Base-by-base conservation (phyloP, 371 early-diverging fungal species). In the Basidiobolus meristosporus region DNA sequence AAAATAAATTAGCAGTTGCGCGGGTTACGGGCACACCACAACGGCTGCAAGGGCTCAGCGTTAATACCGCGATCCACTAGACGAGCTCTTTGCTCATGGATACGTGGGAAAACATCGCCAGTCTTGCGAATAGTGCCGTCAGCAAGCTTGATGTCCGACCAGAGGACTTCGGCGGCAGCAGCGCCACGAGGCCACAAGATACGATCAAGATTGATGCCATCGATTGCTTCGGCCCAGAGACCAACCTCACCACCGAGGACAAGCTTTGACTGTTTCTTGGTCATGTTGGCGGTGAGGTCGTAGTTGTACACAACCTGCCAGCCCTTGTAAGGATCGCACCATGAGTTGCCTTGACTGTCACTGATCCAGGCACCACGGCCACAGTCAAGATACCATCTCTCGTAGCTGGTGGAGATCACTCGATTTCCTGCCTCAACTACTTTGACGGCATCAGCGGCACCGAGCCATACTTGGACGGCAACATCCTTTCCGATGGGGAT, bases 241-340 rank as follows among this genome's bases (percentile, higher is more conserved):
- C 73, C 67, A 15, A 65, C 78, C 40, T 74, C 75, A 10, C 59
- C 65, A 32, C 68, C 68, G 11, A 65, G n/a, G n/a, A n/a, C n/a
- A n/a, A n/a, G n/a, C n/a, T n/a, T n/a, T n/a, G n/a, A n/a, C n/a
- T n/a, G n/a, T n/a, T n/a, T 1, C 17, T 38, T 29, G 32, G 47
- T 50, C 39, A 47, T 21, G 43, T 54, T 54, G n/a, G 46, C 44
- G 12, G 34, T 6, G 4, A 31, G 63, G 38, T 82, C 80, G 47
- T 65, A 84, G 31, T 59, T 53, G 48, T 84, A 84, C 11, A 82
- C 70, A 34, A 70, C 68, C 60, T 78, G 77, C 82, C 82, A 82
- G 19, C 68, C 62, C 68, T 84, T 84, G 64, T 63, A 81, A 15
- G 83, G 82, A 37, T 61, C 67, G 46, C 83, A 82, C 80, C 82